Evolutionary conservation across 176 grass and related monocot genomes (phyloP).

Genomic region (Areca catechu): DNA sequence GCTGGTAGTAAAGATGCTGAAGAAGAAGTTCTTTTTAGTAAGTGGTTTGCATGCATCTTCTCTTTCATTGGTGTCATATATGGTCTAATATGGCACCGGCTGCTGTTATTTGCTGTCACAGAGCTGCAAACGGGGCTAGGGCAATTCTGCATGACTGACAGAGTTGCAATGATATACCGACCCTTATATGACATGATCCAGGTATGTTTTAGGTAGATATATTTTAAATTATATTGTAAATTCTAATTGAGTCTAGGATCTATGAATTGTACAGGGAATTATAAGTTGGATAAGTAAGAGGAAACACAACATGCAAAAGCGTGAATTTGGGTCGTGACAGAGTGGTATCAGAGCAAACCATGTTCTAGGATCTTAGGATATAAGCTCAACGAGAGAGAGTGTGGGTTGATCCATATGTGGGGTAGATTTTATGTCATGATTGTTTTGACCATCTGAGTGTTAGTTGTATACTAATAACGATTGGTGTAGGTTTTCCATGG

Average conservation of each 20-base stretch:
- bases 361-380: too few relatives aligned
- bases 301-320: slow-evolving; percentile 32
- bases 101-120: slow-evolving; percentile 21
- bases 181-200: slow-evolving; percentile 66
- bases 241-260: background rate
- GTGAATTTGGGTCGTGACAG: slow-evolving; percentile 32
- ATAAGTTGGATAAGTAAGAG: slow-evolving; percentile 53
- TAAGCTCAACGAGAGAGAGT: too few relatives aligned
- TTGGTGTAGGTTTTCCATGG: too few relatives aligned
- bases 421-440: too few relatives aligned
- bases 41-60: slow-evolving; percentile 23
- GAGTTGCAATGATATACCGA: slow-evolving; percentile 56
- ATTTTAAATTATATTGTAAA: background rate
- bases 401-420: too few relatives aligned
- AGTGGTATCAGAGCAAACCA: too few relatives aligned
- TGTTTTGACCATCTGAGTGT: too few relatives aligned
- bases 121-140: slow-evolving; percentile 50
- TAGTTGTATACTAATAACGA: too few relatives aligned
- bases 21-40: slow-evolving; percentile 61
- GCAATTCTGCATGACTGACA: slow-evolving; percentile 39
- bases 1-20: slow-evolving; percentile 70
- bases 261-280: slow-evolving; percentile 42
- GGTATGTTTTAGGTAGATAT: slow-evolving; percentile 35
- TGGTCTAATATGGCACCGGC: too few relatives aligned
- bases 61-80: background rate